Base-by-base conservation (phyloP, 495 filamentous ascomycete genomes). In the Penicillium canariense region DNA sequence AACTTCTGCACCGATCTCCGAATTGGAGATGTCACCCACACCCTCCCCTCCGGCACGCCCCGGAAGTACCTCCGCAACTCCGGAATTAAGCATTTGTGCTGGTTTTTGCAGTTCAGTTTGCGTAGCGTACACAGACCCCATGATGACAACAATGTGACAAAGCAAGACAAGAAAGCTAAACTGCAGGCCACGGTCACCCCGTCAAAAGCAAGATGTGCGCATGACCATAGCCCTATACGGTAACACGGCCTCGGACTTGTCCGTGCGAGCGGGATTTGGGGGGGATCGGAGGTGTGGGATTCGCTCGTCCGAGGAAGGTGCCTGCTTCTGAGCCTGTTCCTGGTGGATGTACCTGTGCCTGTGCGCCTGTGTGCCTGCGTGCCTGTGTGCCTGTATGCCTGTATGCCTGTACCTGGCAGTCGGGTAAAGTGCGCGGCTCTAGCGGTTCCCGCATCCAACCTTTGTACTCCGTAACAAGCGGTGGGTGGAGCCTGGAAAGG, bases 181-280 rank as follows among this genome's bases (percentile, higher is more conserved):
- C 7, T 8, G 12, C 43, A 18, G 26, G 25, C 12, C 14, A 18
- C 17, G 25, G 43, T 46, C 11, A 23, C 26, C 15, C 11, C 15
- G 25, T 14, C 43, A 22, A 46, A 30, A 8, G 8, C 23, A 3
- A 14, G 15, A 38, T 31, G 54, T 23, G 31, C 58, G 46, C 50
- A 57, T 57, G 50, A 61, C 54, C 45, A 39, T 46, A 62, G 59
- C 59, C 54, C 59, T 62, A 57, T 56, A 23, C 34, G 57, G 57
- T 45, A 60, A 60, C 14, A 28, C 23, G 52, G 36, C 36, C 47
- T 34, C 18, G 52, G 48, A 27, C 52, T 48, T 43, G 52, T 35
- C 48, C 49, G 49, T 52, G 55, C 43, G 50, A 53, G 42, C 56
- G 56, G 56, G 51, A 54, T 55, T 59, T 59, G 51, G 14, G 42